Evolutionary conservation across 495 filamentous ascomycete genomes (phyloP), one percentile per base, ranked within the genome.

Genomic region (Glutinoglossum americanum): DNA sequence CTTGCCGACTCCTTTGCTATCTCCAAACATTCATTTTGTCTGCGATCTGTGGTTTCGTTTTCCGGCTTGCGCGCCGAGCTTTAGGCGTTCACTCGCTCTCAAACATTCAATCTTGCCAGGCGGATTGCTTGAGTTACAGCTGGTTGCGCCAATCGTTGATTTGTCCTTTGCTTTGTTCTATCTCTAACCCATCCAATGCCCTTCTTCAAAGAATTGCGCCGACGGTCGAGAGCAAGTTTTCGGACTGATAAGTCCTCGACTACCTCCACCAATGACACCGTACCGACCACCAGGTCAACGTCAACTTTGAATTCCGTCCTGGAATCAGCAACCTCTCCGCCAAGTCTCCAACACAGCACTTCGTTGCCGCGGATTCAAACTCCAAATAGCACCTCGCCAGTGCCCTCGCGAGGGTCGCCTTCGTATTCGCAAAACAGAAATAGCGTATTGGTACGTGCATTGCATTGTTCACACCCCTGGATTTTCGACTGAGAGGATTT

Each of bases 151-250:
- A 53, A 44, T 57, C 47, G 51, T 32, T 51, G 4, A 54, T 26
- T 15, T 32, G 21, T n/a, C 10, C 3, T 32, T 30, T 45, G 15
- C 45, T 45, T 45, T 53, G 19, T n/a, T 39, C 39, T 54, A 19
- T 37, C 37, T 3, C 48, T 48, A 32, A 3, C 49, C 58, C 37
- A 54, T 11, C 54, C 53, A 41, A 60, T 56, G 56, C 66, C 83
- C 44, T 87, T 94, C 66, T 75, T 93, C 68, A 87, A 81, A 66
- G 78, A 85, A 61, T 69, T 94, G 54, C 82, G 85, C 61, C 78
- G 87, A 62, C 80, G 80, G 54, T 62, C 62, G 19, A 72, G 63
- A 60, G 56, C 65, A 37, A 69, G 59, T 58, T 84, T 84, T 62
- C 81, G 74, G 65, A 76, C 82, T 56, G 66, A 67, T 1, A 66